Conservation (phyloP, 805 yeast species). For the Cyberlindnera japonica region DNA sequence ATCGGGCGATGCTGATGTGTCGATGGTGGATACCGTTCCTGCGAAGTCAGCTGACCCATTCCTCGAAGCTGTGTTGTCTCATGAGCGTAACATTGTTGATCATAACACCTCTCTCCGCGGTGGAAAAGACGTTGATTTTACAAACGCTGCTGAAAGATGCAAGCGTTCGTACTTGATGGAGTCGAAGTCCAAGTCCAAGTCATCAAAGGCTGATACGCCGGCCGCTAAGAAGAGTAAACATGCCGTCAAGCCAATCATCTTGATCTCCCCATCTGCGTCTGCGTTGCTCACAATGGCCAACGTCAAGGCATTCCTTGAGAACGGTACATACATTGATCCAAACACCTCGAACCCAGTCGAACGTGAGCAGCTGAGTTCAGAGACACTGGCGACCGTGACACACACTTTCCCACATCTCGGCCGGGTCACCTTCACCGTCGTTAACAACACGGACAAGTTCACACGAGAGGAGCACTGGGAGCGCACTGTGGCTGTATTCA, state of each 20-base stretch:
- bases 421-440: constrained; percentile 68
- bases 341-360: constrained; percentile 32
- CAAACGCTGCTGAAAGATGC: constrained; percentile 47
- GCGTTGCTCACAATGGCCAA: constrained; percentile 62
- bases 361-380: constrained; percentile 31
- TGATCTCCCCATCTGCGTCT: constrained; percentile 78
- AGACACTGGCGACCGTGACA: constrained; percentile 36
- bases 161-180: constrained; percentile 11
- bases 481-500: constrained; percentile 90
- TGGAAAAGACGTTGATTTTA: constrained; percentile 59
- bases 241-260: constrained; percentile 61
- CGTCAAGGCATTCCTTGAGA: constrained; percentile 65
- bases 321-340: constrained; percentile 64
- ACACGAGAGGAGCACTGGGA: constrained; percentile 98
- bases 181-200: constrained; percentile 10
- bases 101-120: constrained; percentile 66
- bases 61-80: constrained; percentile 26
- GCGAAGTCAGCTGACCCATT: constrained; percentile 33
- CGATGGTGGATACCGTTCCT: constrained; percentile 11
- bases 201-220: constrained; percentile 9
- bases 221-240: constrained; percentile 24
- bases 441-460: constrained; percentile 81
- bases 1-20: constrained; percentile 15
- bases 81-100: constrained; percentile 50
- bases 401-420: constrained; percentile 58